Evolutionary conservation across 768 basidiomycete species (phyloP).

Genomic region (Mycena chlorophos): DNA sequence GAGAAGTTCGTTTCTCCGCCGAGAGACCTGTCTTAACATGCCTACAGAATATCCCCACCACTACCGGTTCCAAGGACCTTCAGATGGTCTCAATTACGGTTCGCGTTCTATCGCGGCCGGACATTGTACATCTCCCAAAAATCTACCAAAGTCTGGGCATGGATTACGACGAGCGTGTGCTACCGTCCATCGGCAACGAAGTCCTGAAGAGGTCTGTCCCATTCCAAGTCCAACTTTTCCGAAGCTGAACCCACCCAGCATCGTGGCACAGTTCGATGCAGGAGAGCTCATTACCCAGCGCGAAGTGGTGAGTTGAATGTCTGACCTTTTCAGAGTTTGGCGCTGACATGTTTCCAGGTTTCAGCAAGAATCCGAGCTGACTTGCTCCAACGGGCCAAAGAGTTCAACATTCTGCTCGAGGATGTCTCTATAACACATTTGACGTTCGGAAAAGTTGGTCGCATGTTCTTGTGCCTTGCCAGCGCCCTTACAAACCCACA

Average conservation of each 20-base stretch:
- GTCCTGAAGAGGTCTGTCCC: conserved; percentile 97
- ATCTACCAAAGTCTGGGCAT: conserved; percentile 94
- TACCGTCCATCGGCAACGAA: conserved; percentile 97
- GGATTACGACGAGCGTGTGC: conserved; percentile 97
- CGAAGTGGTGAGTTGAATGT: conserved; percentile 75
- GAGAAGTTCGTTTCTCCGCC: conserved; percentile 27
- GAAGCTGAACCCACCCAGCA: too few relatives aligned
- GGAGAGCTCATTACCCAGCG: conserved; percentile 96
- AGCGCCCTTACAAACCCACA: conserved; percentile 28
- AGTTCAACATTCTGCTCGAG: conserved; percentile 94
- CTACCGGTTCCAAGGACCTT: conserved; percentile 96
- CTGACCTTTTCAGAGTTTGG: not conserved
- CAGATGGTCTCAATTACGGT: conserved; percentile 98
- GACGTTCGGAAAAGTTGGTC: conserved; percentile 78
- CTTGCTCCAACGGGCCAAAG: conserved; percentile 87
- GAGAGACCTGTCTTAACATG: conserved; percentile 8
- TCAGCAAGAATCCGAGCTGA: conserved; percentile 92
- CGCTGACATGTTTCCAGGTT: conserved; percentile 47
- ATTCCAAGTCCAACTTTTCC: too few relatives aligned
- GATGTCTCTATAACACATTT: conserved; percentile 96
- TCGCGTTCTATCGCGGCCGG: conserved; percentile 92
- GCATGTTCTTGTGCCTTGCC: conserved; percentile 1
- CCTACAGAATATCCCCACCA: conserved; percentile 92
- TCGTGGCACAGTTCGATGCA: conserved; percentile 98
- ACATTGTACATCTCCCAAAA: conserved; percentile 81